Evolutionary conservation across 2,329 filamentous ascomycete genomes (phyloP), one percentile per base, ranked within the genome.

Genomic region (Claviceps sp.): DNA sequence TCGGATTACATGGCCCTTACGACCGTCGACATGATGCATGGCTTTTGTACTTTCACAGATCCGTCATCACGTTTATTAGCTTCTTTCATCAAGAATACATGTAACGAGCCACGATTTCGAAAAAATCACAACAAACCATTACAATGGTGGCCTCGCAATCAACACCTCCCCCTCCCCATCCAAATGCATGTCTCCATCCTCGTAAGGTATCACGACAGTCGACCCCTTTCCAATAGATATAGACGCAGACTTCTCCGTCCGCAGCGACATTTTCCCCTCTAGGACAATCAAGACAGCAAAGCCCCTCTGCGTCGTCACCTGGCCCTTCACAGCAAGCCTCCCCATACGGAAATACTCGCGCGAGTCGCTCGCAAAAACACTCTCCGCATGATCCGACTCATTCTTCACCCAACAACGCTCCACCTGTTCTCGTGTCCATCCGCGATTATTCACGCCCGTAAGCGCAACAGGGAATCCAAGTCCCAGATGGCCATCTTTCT

Each of bases 391-490:
- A 42, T 42, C 47, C 13, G 26, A 46, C 16, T 49, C n/a, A 4
- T 26, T 48, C 8, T 50, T 30, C 2, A 53, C 53, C 18, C 57
- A 43, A 20, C 54, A 45, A 8, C 34, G 37, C 40, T 50, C 26
- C 4, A 52, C 48, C 20, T 59, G 52, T 26, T 54, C 54, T 16
- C 42, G 48, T 4, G 54, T 52, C 2, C 51, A n/a, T 1, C 49
- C 45, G 18, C 38, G 48, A 2, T 37, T 52, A 11, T 59, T 49
- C 1, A 59, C 54, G 4, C 55, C 56, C 3, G 56, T 57, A n/a
- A 57, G 53, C 2, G 58, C 56, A 11, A 52, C 55, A 18, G 47
- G 42, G 14, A 56, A 60, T 3, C 53, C 58, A 14, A 57, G 49
- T 3, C 56, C 57, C 11, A 59, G 49, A 22, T 59, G 58, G 8